Evolutionary conservation across 108 stramenopile species (phyloP).

Genomic region (Chaetoceros muelleri): DNA sequence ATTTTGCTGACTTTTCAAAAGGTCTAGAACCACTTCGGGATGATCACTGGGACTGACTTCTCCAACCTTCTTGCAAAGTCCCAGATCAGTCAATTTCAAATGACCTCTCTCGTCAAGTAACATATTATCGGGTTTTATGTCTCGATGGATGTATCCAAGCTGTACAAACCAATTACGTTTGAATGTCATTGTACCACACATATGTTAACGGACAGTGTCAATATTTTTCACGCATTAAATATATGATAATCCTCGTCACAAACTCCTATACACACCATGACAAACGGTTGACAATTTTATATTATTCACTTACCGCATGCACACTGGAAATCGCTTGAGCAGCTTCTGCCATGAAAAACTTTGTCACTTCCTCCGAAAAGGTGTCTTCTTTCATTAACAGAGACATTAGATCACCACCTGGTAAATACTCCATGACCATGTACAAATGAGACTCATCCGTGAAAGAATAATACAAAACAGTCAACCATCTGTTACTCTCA

Average conservation of each 20-base stretch:
- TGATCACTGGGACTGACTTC: conserved; percentile 74
- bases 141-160: conserved; percentile 96
- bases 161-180: too few relatives aligned
- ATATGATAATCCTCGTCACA: too few relatives aligned
- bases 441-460: conserved; percentile 89
- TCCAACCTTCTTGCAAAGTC: conserved; percentile 97
- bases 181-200: too few relatives aligned
- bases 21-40: conserved; percentile 75
- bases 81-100: conserved; percentile 97
- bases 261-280: too few relatives aligned
- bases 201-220: too few relatives aligned
- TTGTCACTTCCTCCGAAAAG: conserved; percentile 82
- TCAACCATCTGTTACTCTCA: conserved; percentile 90
- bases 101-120: conserved; percentile 96
- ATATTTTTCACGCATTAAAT: too few relatives aligned
- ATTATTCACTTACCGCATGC: conserved; percentile 48
- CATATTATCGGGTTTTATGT: conserved; percentile 99
- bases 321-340: conserved; percentile 92
- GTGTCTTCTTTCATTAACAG: conserved; percentile 90
- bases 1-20: conserved; percentile 43
- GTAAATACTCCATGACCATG: conserved; percentile 98
- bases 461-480: conserved; percentile 91
- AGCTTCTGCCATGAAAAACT: conserved; percentile 98
- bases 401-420: conserved; percentile 99
- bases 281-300: too few relatives aligned